Base-by-base conservation (phyloP, 129 eudicot species). In the Dittrichia graveolens region DNA sequence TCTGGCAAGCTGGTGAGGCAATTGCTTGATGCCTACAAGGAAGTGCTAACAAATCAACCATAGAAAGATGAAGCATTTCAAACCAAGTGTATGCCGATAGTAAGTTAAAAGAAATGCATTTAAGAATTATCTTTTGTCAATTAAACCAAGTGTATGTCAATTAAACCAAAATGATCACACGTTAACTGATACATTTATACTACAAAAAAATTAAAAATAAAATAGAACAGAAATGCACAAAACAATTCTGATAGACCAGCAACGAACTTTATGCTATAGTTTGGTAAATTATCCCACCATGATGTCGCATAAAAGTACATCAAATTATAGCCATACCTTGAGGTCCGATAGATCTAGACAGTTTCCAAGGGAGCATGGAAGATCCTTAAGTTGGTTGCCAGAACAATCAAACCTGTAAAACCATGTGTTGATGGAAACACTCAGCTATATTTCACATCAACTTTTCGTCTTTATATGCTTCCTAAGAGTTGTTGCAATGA, bases 381-480 rank as follows among this genome's bases (percentile, higher is more conserved):
- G 94, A 77, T 75, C 82, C 55, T 65, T 79, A 41, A 95, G 86
- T 71, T 77, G 87, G 79, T 95, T 95, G 79, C 80, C 83, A 48
- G 99, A 95, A 82, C 97, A 95, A 81, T 88, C 99, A 73, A 91
- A 71, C 90, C 97, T 95, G 74, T 39, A 68, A 42, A 60, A 24
- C 43, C 45, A 79, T 11, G 61, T 6, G 8, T 10, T 44, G 8
- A 63, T 65, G 31, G 72, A 80, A 56, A 52, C 62, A 60, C 72
- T 65, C 67, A 62, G 39, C 59, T 41, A 52, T 7, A 57, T 40
- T 44, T 39, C 49, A 52, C 14, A 74, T 4, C 40, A 13, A 44
- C 52, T 31, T 45, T 31, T 5, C 66, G 45, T 31, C 57, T 76
- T 19, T 50, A 63, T 39, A 61, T 45, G 61, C 53, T 49, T 63